Base-by-base conservation (phyloP, 352 stramenopile genomes). In the Globisporangium canariense region DNA sequence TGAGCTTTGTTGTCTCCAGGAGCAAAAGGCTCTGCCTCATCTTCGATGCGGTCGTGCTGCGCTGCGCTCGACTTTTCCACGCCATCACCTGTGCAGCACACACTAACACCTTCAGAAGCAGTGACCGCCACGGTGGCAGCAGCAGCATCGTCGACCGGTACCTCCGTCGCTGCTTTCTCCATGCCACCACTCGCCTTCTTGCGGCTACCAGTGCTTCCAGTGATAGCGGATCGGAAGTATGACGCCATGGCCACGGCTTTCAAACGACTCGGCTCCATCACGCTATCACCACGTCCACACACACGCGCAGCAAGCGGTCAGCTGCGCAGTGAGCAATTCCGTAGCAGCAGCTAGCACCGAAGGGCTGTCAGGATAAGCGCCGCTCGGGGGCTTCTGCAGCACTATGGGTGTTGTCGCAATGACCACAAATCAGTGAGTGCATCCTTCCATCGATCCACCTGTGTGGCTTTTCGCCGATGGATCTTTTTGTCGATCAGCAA, bases 181-280 rank as follows among this genome's bases (percentile, higher is more conserved):
- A 46, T 16, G 13, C 28, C 30, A 54, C 40, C 50, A 36, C 52
- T 20, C 62, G 22, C 28, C 16, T 11, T 55, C 50, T 57, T 67
- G 54, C 38, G 62, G 25, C 61, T 71, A n/a, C 56, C 36, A 16
- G 9, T 14, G 36, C 9, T 66, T 22, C 68, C 67, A 5, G 70
- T 66, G n/a, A 83, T 70, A 16, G 74, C 76, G 2, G 74, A 71
- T 22, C 74, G 69, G 16, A 89, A 55, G 36, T 79, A 86, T 60
- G 76, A 69, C 53, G 78, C 71, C 59, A 84, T 70, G 1, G 74
- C 40, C 22, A 50, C 51, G 8, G 73, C 60, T 32, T 70, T 66
- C 20, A 66, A 54, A n/a, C 62, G 66, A 9, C 54, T 47, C 32
- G 40, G 47, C 25, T 66, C 49, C 58, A 67, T 61, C 52, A 30